Conservation (phyloP, 257 asterid genomes). For the Linderniella brevidens region DNA sequence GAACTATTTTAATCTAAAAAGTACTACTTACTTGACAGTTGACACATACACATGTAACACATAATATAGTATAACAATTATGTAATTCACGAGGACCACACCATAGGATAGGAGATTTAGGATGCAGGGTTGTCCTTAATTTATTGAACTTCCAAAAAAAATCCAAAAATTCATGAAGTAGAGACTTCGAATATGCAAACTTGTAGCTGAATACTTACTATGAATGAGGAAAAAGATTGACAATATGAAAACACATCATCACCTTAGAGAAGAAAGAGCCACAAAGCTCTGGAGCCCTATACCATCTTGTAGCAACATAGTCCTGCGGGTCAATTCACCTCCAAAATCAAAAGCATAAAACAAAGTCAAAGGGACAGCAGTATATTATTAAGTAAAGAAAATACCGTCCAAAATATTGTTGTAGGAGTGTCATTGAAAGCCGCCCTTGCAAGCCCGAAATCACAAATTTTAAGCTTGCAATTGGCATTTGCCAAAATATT, state of each 20-base stretch:
- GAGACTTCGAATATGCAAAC: neutral
- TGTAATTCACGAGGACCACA: too few species aligned
- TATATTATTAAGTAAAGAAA: conserved; percentile 7
- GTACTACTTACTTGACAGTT: conserved; percentile 22
- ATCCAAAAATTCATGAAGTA: too few species aligned
- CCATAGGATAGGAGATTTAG: too few species aligned
- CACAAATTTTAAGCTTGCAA: conserved; percentile 90
- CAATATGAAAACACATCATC: conserved; percentile 2
- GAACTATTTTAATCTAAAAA: conserved; percentile 62
- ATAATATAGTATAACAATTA: neutral
- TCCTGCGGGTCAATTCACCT: conserved; percentile 33
- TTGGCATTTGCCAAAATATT: conserved; percentile 92
- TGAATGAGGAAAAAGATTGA: neutral
- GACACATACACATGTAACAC: neutral
- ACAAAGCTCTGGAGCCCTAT: conserved; percentile 95
- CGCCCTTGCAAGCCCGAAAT: conserved; percentile 89
- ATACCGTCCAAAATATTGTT: conserved; percentile 89
- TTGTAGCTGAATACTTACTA: neutral
- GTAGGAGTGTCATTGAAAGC: conserved; percentile 86
- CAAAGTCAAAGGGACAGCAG: neutral
- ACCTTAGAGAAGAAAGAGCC: conserved; percentile 98
- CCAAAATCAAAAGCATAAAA: neutral
- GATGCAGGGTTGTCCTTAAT: too few species aligned
- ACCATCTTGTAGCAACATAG: conserved; percentile 98
- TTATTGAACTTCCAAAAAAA: too few species aligned